Conservation (phyloP, 2,329 filamentous ascomycete genomes). For the Colletotrichum sidae region DNA sequence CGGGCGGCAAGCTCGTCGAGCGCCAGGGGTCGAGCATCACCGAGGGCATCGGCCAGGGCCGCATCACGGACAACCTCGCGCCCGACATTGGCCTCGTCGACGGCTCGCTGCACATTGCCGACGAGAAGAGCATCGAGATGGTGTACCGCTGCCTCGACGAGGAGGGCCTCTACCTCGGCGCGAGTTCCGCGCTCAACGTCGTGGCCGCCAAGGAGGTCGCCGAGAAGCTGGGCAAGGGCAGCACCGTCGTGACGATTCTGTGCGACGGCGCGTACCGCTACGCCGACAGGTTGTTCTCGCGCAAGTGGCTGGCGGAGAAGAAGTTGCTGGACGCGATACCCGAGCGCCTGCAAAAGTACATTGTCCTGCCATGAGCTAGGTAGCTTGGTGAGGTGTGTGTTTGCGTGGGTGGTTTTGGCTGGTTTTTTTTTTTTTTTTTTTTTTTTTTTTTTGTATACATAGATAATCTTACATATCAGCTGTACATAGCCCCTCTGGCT, state of each 20-base stretch:
- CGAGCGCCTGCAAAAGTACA: constrained; percentile 89
- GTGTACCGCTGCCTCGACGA: constrained; percentile 96
- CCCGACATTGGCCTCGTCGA: constrained; percentile 88
- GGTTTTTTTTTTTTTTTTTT: constrained; percentile 34
- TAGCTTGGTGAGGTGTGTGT: neutral
- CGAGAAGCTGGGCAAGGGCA: constrained; percentile 86
- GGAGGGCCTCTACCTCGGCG: constrained; percentile 94
- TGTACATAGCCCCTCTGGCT: constrained; percentile 38
- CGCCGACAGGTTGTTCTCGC: constrained; percentile 91
- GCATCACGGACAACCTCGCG: constrained; percentile 93
- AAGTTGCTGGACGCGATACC: constrained; percentile 85
- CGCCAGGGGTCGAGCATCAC: constrained; percentile 90
- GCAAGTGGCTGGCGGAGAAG: constrained; percentile 91
- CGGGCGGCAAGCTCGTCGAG: constrained; percentile 85
- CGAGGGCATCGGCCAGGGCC: constrained; percentile 96
- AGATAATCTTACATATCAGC: constrained; percentile 37
- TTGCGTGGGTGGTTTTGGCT: neutral
- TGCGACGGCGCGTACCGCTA: constrained; percentile 98
- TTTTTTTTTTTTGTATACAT: constrained; percentile 37
- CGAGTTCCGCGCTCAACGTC: constrained; percentile 93
- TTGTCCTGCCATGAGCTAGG: constrained; percentile 78
- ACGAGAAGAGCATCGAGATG: constrained; percentile 97
- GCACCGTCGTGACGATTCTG: constrained; percentile 92
- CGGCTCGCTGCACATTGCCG: constrained; percentile 84
- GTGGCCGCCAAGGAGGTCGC: constrained; percentile 95